These are phyloP conservation scores for Boletus vermiculosoides DNA, from an alignment of 768 basidiomycete species.

Conservation along the genomic window DNA sequence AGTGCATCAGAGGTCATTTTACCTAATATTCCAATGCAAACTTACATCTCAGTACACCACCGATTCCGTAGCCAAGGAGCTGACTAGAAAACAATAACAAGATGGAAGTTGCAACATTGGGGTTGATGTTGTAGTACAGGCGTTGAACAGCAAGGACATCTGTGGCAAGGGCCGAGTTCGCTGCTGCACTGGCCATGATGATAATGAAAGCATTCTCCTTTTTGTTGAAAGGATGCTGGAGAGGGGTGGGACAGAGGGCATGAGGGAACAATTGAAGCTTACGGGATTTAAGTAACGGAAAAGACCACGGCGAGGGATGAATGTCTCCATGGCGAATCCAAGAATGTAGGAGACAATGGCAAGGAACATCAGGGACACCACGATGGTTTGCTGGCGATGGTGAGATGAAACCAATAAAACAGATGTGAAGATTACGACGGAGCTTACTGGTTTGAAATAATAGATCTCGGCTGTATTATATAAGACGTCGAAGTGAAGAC, in stretches of 20 bases:
- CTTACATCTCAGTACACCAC: slow-evolving; percentile 50
- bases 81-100: slow-evolving; percentile 37
- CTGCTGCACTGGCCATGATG: slow-evolving; percentile 56
- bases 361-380: slow-evolving; percentile 53
- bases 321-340: slow-evolving; percentile 45
- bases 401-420: slow-evolving; percentile 3
- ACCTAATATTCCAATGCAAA: not conserved
- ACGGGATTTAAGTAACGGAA: slow-evolving; percentile 53
- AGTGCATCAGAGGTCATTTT: slow-evolving; percentile 1
- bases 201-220: slow-evolving; percentile 60
- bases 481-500: not conserved
- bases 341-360: no score
- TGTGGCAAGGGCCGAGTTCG: slow-evolving; percentile 52
- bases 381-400: slow-evolving; percentile 45
- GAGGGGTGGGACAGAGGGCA: not conserved
- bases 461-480: slow-evolving; percentile 48
- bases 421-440: not conserved
- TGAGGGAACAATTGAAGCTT: not conserved
- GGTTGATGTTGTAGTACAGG: slow-evolving; percentile 51
- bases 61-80: slow-evolving; percentile 51
- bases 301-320: slow-evolving; percentile 45
- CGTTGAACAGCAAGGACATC: slow-evolving; percentile 55
- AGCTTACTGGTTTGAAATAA: slow-evolving; percentile 54
- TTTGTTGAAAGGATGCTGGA: slow-evolving; percentile 58
- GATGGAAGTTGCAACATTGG: slow-evolving; percentile 45